These are phyloP conservation scores for Fraxinus sp. DNA, from an alignment of 305 asterid species.

Conservation along the genomic window DNA sequence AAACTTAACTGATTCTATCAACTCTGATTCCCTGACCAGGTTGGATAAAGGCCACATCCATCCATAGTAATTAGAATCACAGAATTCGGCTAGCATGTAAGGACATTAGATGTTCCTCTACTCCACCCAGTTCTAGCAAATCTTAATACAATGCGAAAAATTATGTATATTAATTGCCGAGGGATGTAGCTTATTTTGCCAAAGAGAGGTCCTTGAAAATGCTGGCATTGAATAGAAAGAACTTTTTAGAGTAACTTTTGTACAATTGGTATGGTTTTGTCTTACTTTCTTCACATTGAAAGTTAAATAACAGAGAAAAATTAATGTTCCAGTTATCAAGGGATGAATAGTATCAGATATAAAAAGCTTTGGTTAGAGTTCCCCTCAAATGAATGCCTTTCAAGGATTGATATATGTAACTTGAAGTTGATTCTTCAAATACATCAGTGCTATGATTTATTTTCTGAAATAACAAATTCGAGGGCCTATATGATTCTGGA, in stretches of 20 bases:
- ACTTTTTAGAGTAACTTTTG: not conserved
- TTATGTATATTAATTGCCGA: not conserved
- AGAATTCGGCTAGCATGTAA: not conserved
- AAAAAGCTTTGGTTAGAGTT: not conserved
- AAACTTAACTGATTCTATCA: not conserved
- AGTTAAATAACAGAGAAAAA: not conserved
- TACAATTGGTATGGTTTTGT: not conserved
- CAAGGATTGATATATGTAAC: conserved; percentile 7
- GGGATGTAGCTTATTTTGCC: not conserved
- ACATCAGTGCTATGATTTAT: not conserved
- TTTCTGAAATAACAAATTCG: not conserved
- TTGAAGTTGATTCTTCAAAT: conserved; percentile 11
- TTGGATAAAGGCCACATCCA: not conserved
- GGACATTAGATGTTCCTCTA: not conserved
- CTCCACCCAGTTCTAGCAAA: not conserved
- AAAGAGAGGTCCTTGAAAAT: not conserved
- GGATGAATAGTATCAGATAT: not conserved
- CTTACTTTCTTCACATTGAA: not conserved
- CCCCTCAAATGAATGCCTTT: conserved; percentile 1
- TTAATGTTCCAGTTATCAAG: not conserved
- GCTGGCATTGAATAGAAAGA: not conserved
- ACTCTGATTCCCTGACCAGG: not conserved
- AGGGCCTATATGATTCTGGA: conserved; percentile 5
- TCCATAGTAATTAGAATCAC: not conserved
- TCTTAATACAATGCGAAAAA: not conserved